Percentiles rank a stretch among this genome's conserved stretches.
These are phyloP conservation scores for Barnettozyma botsteinii DNA, from an alignment of 805 yeast species.

Conservation along the genomic window DNA sequence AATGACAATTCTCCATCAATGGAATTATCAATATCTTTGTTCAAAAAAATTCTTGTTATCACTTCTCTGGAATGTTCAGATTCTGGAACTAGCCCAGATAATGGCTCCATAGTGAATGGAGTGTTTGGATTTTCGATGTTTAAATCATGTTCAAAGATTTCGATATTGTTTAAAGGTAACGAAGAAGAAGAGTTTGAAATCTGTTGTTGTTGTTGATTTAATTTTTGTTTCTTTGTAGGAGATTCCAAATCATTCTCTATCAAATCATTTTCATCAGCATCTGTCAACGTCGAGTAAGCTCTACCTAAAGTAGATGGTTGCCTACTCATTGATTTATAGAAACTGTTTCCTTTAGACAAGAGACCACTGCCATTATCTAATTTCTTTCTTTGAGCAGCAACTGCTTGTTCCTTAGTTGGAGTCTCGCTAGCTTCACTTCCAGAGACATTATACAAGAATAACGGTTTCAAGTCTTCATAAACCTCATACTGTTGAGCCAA, in stretches of 20 bases:
- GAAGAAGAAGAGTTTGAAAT: too few species aligned
- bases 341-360: constrained; percentile 12
- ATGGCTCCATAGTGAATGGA: constrained; percentile 46
- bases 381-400: constrained; percentile 32
- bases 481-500: constrained; percentile 55
- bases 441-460: constrained; percentile 45
- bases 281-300: constrained; percentile 28
- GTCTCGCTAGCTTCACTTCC: constrained; percentile 32
- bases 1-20: constrained; percentile 23
- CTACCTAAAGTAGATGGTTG: constrained; percentile 23
- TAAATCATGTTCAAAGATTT: constrained; percentile 33
- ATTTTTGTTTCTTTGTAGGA: constrained; percentile 34
- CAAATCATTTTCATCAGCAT: constrained; percentile 25
- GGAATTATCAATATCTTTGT: constrained; percentile 32
- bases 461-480: constrained; percentile 54
- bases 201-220: background rate
- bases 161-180: constrained; percentile 11
- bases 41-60: constrained; percentile 47
- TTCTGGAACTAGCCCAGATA: constrained; percentile 27
- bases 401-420: constrained; percentile 44
- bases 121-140: constrained; percentile 36
- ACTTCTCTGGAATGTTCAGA: constrained; percentile 37
- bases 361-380: too few species aligned
- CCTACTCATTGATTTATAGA: constrained; percentile 15
- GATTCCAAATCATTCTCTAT: constrained; percentile 22